A percentile compares a stretch with the other conserved stretches of the same genome.
phyloP scores from a whole-genome alignment of 441 rosid species.

The Erodium trifolium region DNA sequence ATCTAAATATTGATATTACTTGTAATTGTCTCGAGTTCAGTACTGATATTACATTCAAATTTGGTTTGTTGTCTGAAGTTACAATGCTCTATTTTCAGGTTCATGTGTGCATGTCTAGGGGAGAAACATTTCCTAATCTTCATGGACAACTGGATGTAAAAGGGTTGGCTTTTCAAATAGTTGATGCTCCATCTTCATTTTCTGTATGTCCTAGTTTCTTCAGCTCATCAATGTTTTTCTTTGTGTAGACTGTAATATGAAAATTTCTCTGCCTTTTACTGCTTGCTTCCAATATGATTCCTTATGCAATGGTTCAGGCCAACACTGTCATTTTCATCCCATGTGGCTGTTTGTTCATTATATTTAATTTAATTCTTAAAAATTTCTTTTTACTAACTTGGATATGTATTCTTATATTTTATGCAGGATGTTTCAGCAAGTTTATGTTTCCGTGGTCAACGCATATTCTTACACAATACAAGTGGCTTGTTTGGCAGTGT shows the following conservation, averaged over 20 bases:
- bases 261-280: background rate
- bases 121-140: conserved; percentile 87
- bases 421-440: conserved; percentile 74
- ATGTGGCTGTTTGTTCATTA: background rate
- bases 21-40: conserved; percentile 1
- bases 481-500: conserved; percentile 93
- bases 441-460: conserved; percentile 91
- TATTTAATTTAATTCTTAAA: background rate
- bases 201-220: conserved; percentile 39
- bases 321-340: conserved; percentile 3
- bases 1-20: background rate
- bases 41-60: conserved; percentile 3
- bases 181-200: conserved; percentile 85
- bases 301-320: conserved; percentile 10
- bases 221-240: conserved; percentile 14
- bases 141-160: conserved; percentile 95
- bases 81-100: conserved; percentile 46
- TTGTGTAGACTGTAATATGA: background rate
- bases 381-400: conserved; percentile 7
- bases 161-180: conserved; percentile 76
- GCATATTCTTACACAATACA: conserved; percentile 84
- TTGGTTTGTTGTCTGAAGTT: conserved; percentile 17
- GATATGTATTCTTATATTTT: background rate
- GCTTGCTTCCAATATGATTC: background rate
- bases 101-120: conserved; percentile 94